Evolutionary conservation across 192 early-diverging fungal genomes (phyloP).

Genomic region (Rhizophagus clarus): DNA sequence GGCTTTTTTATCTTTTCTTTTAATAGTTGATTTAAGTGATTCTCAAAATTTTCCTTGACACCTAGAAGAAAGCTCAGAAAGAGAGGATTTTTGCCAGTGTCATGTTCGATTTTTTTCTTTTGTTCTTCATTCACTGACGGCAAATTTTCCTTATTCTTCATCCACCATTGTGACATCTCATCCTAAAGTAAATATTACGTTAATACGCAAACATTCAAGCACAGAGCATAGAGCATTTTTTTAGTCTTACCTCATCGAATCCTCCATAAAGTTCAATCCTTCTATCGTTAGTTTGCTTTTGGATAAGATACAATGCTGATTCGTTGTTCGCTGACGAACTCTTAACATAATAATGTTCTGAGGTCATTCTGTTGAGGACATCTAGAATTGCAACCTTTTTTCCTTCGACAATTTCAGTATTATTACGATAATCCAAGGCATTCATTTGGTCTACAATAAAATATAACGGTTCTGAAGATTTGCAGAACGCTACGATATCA

Average conservation of each 20-base stretch:
- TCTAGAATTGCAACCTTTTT: too few relatives aligned
- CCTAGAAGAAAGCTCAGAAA: slow-evolving; percentile 9
- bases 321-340: not conserved
- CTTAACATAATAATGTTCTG: slow-evolving; percentile 1
- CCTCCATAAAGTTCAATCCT: slow-evolving; percentile 21
- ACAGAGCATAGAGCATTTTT: not conserved
- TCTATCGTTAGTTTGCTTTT: not conserved
- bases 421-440: too few relatives aligned
- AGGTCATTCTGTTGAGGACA: too few relatives aligned
- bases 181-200: slow-evolving; percentile 1
- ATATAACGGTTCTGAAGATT: too few relatives aligned
- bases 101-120: slow-evolving; percentile 19
- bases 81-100: slow-evolving; percentile 1
- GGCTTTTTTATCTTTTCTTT: not conserved
- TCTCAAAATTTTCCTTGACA: not conserved
- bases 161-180: slow-evolving; percentile 13
- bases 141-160: not conserved
- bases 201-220: not conserved
- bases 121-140: slow-evolving; percentile 7
- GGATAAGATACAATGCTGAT: not conserved
- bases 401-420: too few relatives aligned
- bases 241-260: slow-evolving; percentile 22
- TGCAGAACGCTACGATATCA: too few relatives aligned
- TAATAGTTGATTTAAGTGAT: slow-evolving; percentile 11
- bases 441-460: too few relatives aligned